Base-by-base conservation (phyloP, 805 yeast genomes). In the Lipomyces spencermartinsiae region DNA sequence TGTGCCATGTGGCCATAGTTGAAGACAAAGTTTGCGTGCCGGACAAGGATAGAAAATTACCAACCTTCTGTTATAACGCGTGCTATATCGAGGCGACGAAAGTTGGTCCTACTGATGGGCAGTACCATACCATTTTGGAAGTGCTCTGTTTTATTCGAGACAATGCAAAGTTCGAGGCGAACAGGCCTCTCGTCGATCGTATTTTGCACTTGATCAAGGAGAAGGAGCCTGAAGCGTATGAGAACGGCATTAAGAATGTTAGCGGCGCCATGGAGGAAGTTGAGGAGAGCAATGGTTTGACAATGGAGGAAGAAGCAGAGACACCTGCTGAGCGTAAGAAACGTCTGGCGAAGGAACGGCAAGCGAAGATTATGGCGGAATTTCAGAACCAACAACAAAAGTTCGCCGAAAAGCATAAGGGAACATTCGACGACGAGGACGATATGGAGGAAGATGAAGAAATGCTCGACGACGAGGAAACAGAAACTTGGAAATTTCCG, bases 341-440 rank as follows among this genome's bases (percentile, higher is more conserved):
- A 77, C 81, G 85, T 54, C 72, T 85, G 7, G 97, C 97, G 0
- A 86, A 86, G 72, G 88, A 84, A 67, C 86, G 93, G 71, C 89
- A 87, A 73, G 85, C 84, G 0, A 89, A 87, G 73, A 83, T 93
- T 39, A 78, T 94, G 84, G 94, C 90, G 0, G 91, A 89, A 67
- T 85, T 94, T 75, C 90, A 89, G 71, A 86, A 85, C 71, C 96
- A 92, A 73, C 98, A 94, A 76, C 82, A 85, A 51, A 84, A 83
- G 79, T 95, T 94, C 79, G 85, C 90, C 35, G 86, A 86, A 65
- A 83, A 85, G 35, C 83, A 86, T 71, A 72, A 78, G 29, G 74
- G 76, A 37, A 79, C 79, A 1, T 68, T 74, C 6, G 73, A 70
- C 1, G 88, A 84, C 64, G 78, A 77, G 9, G 87, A 82, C 53